phyloP scores from a whole-genome alignment of 345 rosid genomes.

The Ceriops tagal region DNA sequence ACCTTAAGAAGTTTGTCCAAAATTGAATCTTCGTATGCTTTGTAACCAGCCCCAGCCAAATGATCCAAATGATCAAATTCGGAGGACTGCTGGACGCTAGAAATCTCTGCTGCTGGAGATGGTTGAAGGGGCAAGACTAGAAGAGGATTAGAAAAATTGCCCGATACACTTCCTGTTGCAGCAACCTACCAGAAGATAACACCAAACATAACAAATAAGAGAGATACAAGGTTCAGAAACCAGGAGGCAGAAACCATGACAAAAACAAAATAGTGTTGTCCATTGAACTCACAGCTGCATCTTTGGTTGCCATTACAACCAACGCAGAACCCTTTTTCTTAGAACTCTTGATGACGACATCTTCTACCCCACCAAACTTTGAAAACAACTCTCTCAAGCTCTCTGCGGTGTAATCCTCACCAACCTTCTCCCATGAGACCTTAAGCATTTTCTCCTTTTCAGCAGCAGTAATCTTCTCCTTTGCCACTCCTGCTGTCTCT shows the following conservation, averaged over 20 bases:
- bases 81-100: constrained; percentile 28
- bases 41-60: constrained; percentile 70
- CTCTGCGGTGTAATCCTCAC: constrained; percentile 57
- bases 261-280: background rate
- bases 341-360: constrained; percentile 61
- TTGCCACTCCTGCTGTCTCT: constrained; percentile 27
- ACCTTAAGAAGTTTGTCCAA: constrained; percentile 66
- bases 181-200: constrained; percentile 44
- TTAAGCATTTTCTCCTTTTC: constrained; percentile 68
- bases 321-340: constrained; percentile 79
- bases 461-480: constrained; percentile 25
- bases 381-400: constrained; percentile 65
- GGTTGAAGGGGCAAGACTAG: constrained; percentile 71
- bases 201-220: constrained; percentile 3
- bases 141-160: constrained; percentile 67
- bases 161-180: constrained; percentile 59
- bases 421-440: constrained; percentile 71
- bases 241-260: too few species aligned
- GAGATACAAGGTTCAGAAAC: background rate
- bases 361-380: constrained; percentile 76
- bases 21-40: constrained; percentile 68
- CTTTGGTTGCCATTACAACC: constrained; percentile 71
- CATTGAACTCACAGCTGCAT: constrained; percentile 59
- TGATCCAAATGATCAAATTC: constrained; percentile 48
- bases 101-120: constrained; percentile 35